These are phyloP conservation scores for Uronychia setigera DNA, from an alignment of 73 alveolate genomes.

Conservation along the genomic window DNA sequence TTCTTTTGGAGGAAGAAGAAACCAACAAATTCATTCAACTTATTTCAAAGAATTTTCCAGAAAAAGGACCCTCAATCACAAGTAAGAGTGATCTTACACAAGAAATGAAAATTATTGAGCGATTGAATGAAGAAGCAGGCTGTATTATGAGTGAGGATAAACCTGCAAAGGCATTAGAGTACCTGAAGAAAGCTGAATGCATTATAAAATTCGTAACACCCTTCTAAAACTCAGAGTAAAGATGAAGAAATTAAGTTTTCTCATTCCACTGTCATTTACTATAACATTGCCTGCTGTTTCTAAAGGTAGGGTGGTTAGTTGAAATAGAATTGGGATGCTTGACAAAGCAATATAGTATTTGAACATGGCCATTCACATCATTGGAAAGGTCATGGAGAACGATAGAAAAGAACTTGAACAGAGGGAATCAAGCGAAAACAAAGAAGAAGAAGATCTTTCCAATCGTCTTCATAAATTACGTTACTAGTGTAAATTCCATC, in stretches of 20 bases:
- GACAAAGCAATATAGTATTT: background rate
- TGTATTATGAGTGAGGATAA: background rate
- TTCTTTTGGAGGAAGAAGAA: conserved; percentile 1
- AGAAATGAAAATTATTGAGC: background rate
- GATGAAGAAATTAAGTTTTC: background rate
- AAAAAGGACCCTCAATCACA: background rate
- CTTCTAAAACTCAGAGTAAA: background rate
- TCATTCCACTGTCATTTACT: background rate
- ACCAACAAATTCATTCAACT: background rate
- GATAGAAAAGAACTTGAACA: background rate
- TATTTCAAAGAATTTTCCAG: background rate
- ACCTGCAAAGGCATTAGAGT: background rate
- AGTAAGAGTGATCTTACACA: background rate
- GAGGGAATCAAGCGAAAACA: background rate
- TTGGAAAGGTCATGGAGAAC: background rate
- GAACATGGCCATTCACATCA: background rate
- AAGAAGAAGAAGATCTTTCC: background rate
- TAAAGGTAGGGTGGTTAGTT: background rate
- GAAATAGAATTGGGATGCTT: background rate
- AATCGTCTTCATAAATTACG: conserved; percentile 18
- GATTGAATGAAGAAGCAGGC: background rate
- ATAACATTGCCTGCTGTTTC: conserved; percentile 1
- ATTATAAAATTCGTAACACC: background rate
- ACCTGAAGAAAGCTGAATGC: background rate
- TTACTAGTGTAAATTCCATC: conserved; percentile 44